phyloP scores from a whole-genome alignment of 768 basidiomycete species.

The Lactifluus subvellereus region DNA sequence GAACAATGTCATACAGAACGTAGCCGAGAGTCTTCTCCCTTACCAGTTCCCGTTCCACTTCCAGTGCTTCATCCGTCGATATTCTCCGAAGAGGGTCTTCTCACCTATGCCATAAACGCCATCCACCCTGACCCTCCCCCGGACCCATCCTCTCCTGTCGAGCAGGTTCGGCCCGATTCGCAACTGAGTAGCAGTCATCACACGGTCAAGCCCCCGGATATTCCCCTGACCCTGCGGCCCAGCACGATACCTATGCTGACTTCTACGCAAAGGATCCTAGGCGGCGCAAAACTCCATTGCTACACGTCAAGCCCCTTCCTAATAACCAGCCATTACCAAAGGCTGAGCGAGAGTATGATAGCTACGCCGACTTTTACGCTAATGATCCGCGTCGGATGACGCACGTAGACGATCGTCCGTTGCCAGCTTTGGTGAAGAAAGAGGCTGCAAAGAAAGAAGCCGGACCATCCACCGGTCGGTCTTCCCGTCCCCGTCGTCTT shows the following conservation, averaged over 20 bases:
- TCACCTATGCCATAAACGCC: slow-evolving; percentile 16
- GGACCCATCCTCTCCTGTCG: background rate
- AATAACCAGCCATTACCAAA: slow-evolving; percentile 15
- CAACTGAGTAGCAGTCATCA: slow-evolving; percentile 14
- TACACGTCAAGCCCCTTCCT: slow-evolving; percentile 16
- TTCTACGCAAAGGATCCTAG: slow-evolving; percentile 19
- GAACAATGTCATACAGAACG: background rate
- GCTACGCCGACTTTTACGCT: slow-evolving; percentile 19
- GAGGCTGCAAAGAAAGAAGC: slow-evolving; percentile 1
- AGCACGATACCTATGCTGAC: slow-evolving; percentile 19
- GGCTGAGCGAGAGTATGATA: slow-evolving; percentile 16
- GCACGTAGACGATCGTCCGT: slow-evolving; percentile 16
- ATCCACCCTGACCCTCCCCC: slow-evolving; percentile 10
- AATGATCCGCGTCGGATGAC: slow-evolving; percentile 16
- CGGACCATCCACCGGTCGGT: background rate
- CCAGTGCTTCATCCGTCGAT: slow-evolving; percentile 16
- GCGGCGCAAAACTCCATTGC: slow-evolving; percentile 9
- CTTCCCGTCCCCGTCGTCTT: slow-evolving; percentile 10
- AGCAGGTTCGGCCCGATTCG: slow-evolving; percentile 5
- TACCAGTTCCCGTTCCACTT: slow-evolving; percentile 17
- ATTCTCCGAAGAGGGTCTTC: slow-evolving; percentile 18
- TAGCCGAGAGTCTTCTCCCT: slow-evolving; percentile 10
- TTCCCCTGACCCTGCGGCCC: background rate
- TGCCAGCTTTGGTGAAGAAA: slow-evolving; percentile 16
- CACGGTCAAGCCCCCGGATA: slow-evolving; percentile 8